Evolutionary conservation across 495 filamentous ascomycete genomes (phyloP).

Genomic region (Trichoderma erinaceum): DNA sequence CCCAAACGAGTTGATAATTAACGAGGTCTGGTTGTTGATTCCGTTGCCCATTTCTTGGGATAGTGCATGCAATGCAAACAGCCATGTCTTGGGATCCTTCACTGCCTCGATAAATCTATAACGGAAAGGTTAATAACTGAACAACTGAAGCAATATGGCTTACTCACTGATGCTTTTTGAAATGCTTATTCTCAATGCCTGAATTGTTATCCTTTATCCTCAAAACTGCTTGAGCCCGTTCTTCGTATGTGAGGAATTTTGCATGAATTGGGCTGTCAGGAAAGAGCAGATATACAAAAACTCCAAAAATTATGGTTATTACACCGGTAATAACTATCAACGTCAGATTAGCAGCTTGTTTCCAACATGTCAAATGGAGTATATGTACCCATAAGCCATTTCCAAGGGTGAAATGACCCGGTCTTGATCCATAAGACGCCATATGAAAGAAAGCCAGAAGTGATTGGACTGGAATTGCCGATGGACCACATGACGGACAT

Average conservation of each 20-base stretch:
- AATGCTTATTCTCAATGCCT: constrained; percentile 60
- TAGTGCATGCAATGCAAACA: constrained; percentile 37
- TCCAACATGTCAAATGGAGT: neutral
- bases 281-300: constrained; percentile 39
- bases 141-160: neutral
- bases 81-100: constrained; percentile 49
- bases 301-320: constrained; percentile 34
- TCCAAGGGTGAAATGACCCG: constrained; percentile 35
- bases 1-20: constrained; percentile 40
- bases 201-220: constrained; percentile 57
- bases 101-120: constrained; percentile 45
- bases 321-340: constrained; percentile 34
- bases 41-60: constrained; percentile 41
- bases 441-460: constrained; percentile 37
- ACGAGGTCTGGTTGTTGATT: constrained; percentile 38
- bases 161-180: constrained; percentile 48
- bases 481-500: constrained; percentile 42
- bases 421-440: constrained; percentile 40
- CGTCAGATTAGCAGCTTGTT: constrained; percentile 23
- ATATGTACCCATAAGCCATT: constrained; percentile 34
- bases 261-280: constrained; percentile 47
- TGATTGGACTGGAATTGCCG: constrained; percentile 38
- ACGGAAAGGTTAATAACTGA: neutral
- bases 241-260: constrained; percentile 38
- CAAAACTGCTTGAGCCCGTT: constrained; percentile 48